These are phyloP conservation scores for Verticillium alfalfae DNA, from an alignment of 2,329 filamentous ascomycete species.

Conservation along the genomic window DNA sequence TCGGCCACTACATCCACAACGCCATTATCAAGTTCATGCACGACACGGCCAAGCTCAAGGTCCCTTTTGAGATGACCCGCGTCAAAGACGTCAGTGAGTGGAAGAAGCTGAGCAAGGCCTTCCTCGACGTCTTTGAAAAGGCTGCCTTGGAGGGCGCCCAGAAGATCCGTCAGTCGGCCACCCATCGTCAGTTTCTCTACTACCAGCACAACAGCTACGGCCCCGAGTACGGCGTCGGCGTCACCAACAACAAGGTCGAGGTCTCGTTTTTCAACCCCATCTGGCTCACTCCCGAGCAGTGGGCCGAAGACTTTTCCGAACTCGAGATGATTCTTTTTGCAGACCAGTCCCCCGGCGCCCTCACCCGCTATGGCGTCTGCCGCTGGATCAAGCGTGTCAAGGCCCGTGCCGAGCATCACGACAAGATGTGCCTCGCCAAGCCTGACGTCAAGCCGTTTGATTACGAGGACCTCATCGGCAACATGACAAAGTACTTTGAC, in stretches of 20 bases:
- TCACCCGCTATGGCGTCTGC: background rate
- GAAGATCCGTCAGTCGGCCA: background rate
- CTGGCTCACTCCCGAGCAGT: slow-evolving; percentile 3
- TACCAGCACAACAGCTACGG: slow-evolving; percentile 8
- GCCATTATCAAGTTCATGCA: background rate
- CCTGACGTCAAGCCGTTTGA: background rate
- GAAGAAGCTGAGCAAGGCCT: background rate
- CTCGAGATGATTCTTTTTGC: background rate
- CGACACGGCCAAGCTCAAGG: background rate
- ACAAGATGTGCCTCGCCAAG: background rate
- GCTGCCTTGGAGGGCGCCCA: background rate
- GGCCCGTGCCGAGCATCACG: background rate
- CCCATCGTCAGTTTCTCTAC: slow-evolving; percentile 4
- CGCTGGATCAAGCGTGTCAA: background rate
- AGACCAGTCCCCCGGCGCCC: background rate
- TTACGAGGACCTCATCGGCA: background rate
- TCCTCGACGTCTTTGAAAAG: background rate
- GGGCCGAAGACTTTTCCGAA: background rate
- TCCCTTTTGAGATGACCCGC: background rate
- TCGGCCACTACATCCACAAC: background rate
- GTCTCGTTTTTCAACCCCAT: slow-evolving; percentile 4
- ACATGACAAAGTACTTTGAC: background rate
- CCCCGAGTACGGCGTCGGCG: slow-evolving; percentile 4
- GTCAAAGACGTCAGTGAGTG: background rate
- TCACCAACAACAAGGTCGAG: slow-evolving; percentile 3